Percentiles rank a stretch among this genome's conserved stretches.
phyloP scores from a whole-genome alignment of 345 rosid species.

The Laguncularia racemosa region DNA sequence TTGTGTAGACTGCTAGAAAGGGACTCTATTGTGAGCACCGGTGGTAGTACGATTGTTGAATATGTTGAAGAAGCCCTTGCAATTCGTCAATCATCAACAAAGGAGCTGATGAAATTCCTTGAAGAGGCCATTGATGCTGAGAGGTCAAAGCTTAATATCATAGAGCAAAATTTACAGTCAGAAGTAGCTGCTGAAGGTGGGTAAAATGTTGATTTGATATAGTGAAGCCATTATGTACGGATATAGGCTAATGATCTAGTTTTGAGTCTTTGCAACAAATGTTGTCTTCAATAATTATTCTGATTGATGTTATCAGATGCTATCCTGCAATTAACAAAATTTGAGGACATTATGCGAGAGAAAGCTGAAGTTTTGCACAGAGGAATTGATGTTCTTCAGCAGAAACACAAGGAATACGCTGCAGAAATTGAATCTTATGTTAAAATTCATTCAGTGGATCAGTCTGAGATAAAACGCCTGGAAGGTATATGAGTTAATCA shows the following conservation, averaged over 20 bases:
- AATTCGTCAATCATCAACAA: constrained; percentile 51
- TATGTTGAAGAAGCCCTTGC: constrained; percentile 59
- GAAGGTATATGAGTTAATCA: constrained; percentile 42
- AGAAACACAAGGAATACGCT: constrained; percentile 55
- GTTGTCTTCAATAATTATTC: not conserved
- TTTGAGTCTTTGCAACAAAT: no score
- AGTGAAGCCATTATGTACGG: no score
- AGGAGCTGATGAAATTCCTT: constrained; percentile 58
- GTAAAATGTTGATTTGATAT: constrained; percentile 19
- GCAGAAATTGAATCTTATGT: constrained; percentile 39
- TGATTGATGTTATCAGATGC: constrained; percentile 35
- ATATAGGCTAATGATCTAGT: no score
- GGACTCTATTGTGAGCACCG: constrained; percentile 41
- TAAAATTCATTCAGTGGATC: constrained; percentile 48
- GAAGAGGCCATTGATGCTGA: constrained; percentile 57
- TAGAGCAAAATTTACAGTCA: constrained; percentile 34
- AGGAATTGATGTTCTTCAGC: constrained; percentile 51
- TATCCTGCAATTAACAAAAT: constrained; percentile 45
- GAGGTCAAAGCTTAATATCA: constrained; percentile 47
- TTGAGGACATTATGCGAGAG: constrained; percentile 77
- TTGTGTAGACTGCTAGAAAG: constrained; percentile 68
- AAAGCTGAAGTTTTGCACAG: constrained; percentile 56
- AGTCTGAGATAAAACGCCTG: constrained; percentile 61
- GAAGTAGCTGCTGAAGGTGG: constrained; percentile 58
- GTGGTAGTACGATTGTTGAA: constrained; percentile 31